Conservation (phyloP, 805 yeast genomes). For the Clavispora vitiphila region DNA sequence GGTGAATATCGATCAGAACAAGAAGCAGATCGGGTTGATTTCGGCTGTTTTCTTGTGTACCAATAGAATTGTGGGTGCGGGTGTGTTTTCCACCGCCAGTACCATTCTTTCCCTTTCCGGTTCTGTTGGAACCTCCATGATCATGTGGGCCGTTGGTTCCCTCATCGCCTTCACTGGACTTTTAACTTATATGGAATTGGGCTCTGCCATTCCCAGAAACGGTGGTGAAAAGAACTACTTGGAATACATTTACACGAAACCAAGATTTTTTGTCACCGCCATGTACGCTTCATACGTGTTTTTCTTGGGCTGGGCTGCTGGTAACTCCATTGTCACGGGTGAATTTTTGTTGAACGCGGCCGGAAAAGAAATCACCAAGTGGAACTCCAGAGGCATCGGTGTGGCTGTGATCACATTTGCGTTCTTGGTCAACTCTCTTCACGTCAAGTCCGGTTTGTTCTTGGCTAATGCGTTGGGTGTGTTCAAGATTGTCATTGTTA, state of each 20-base stretch:
- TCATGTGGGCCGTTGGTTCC: constrained; percentile 74
- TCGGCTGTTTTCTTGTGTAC: constrained; percentile 28
- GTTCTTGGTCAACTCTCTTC: constrained; percentile 55
- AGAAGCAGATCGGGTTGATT: constrained; percentile 40
- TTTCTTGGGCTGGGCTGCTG: constrained; percentile 81
- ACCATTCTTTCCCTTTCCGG: constrained; percentile 39
- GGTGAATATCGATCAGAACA: constrained; percentile 39
- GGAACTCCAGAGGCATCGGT: constrained; percentile 78
- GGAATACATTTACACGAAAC: constrained; percentile 65
- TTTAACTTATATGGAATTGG: constrained; percentile 75
- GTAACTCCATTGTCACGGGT: constrained; percentile 77
- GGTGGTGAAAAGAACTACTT: constrained; percentile 85
- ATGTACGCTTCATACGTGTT: constrained; percentile 65
- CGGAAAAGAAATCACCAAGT: constrained; percentile 57
- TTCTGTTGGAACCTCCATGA: constrained; percentile 65
- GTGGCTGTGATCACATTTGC: constrained; percentile 69
- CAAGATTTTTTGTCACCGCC: constrained; percentile 58
- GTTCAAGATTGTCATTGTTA: constrained; percentile 66
- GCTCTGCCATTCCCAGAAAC: constrained; percentile 68
- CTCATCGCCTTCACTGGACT: constrained; percentile 48
- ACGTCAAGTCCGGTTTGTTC: constrained; percentile 61
- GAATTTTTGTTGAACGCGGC: constrained; percentile 75
- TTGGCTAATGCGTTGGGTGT: constrained; percentile 62
- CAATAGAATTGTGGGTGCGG: constrained; percentile 19
- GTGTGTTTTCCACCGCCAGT: constrained; percentile 18